These are phyloP conservation scores for Verticillium klebahnii DNA, from an alignment of 2,329 filamentous ascomycete species.

Conservation along the genomic window DNA sequence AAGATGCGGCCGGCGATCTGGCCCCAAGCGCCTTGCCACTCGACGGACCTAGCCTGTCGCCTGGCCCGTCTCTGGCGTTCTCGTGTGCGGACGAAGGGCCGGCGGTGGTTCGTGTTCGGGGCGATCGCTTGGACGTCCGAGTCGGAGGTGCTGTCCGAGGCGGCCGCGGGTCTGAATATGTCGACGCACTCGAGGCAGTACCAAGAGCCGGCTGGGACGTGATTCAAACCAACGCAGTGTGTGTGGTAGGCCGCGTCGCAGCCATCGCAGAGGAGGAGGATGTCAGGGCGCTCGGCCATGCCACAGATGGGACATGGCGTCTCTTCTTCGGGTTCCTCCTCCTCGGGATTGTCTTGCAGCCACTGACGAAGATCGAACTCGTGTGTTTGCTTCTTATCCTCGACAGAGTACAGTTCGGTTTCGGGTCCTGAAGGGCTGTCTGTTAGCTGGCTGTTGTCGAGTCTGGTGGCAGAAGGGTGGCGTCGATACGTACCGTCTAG, in stretches of 20 bases:
- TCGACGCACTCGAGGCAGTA: slow-evolving; percentile 82
- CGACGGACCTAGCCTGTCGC: slow-evolving; percentile 64
- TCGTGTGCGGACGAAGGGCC: slow-evolving; percentile 49
- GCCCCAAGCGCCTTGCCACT: slow-evolving; percentile 87
- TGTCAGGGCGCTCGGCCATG: slow-evolving; percentile 72
- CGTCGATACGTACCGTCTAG: slow-evolving; percentile 63
- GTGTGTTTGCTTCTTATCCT: slow-evolving; percentile 83
- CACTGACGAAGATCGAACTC: slow-evolving; percentile 78
- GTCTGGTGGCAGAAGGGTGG: background rate
- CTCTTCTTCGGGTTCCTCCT: slow-evolving; percentile 61
- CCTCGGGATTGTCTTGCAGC: slow-evolving; percentile 68
- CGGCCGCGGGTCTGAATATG: slow-evolving; percentile 26
- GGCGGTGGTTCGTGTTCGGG: slow-evolving; percentile 9
- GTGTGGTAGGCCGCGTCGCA: slow-evolving; percentile 90
- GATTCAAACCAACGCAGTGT: slow-evolving; percentile 80
- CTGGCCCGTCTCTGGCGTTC: slow-evolving; percentile 52
- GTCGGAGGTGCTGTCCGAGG: slow-evolving; percentile 4
- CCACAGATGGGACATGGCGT: slow-evolving; percentile 79
- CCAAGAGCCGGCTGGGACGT: slow-evolving; percentile 73
- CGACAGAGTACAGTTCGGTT: slow-evolving; percentile 58
- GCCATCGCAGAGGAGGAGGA: slow-evolving; percentile 83
- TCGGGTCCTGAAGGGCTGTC: slow-evolving; percentile 40
- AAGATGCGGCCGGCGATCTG: slow-evolving; percentile 57
- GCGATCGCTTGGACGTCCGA: slow-evolving; percentile 5
- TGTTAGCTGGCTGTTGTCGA: slow-evolving; percentile 15